These are phyloP conservation scores for Neurospora crassa DNA, from an alignment of 2,329 filamentous ascomycete species.

Conservation along the genomic window DNA sequence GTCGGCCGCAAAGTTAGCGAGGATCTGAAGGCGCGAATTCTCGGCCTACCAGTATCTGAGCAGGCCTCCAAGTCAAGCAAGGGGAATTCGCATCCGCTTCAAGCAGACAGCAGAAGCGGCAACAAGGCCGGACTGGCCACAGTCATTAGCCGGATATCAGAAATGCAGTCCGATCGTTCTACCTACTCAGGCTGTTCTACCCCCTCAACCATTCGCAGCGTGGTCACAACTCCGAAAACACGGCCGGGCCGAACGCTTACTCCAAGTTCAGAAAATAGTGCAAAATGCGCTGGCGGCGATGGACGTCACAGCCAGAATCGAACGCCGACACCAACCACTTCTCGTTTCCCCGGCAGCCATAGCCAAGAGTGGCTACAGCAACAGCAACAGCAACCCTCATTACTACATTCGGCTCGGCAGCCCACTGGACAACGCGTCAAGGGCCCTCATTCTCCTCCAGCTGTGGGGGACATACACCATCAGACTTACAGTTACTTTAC, in stretches of 20 bases:
- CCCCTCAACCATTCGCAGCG: not conserved
- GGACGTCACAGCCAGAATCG: not conserved
- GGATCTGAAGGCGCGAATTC: not conserved
- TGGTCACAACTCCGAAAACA: not conserved
- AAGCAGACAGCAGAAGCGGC: not conserved
- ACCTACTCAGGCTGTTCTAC: not conserved
- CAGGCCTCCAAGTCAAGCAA: not conserved
- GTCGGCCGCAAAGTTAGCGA: not conserved
- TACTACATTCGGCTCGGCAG: not conserved
- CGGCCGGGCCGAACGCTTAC: not conserved
- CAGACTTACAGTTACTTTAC: not conserved
- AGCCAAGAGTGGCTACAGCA: not conserved
- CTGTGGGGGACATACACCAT: not conserved
- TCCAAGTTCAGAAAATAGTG: not conserved
- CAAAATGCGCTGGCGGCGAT: not conserved
- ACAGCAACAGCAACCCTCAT: not conserved
- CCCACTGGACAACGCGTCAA: not conserved
- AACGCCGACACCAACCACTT: not conserved
- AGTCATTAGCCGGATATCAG: not conserved
- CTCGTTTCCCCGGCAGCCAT: not conserved
- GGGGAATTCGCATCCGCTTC: not conserved
- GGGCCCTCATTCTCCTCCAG: not conserved
- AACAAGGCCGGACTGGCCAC: not conserved
- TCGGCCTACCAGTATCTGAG: not conserved
- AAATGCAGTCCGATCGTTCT: not conserved